Evolutionary conservation across 176 grass and related monocot genomes (phyloP).

Genomic region (Eleusine indica): DNA sequence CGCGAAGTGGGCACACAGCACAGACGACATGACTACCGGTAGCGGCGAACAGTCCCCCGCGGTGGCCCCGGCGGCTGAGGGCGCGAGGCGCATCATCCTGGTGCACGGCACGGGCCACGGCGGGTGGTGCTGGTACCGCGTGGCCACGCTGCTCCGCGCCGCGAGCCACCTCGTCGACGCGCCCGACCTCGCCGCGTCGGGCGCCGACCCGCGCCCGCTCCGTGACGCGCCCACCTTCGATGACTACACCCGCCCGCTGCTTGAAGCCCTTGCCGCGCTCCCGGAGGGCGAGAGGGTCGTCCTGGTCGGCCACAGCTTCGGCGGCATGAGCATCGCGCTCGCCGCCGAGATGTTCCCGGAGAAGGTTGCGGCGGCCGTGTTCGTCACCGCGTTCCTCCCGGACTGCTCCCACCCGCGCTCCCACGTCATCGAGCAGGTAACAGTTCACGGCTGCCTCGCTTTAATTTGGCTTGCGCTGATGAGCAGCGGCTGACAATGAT

Average conservation of each 20-base stretch:
- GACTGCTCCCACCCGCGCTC: conserved; percentile 2
- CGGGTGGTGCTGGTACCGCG: conserved; percentile 86
- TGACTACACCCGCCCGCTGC: conserved; percentile 71
- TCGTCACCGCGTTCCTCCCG: conserved; percentile 73
- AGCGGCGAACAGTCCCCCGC: no score
- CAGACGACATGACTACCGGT: no score
- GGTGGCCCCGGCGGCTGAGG: no score
- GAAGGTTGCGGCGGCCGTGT: conserved; percentile 74
- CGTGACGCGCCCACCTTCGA: conserved; percentile 61
- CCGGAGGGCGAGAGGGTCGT: conserved; percentile 57
- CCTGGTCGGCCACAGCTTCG: conserved; percentile 82
- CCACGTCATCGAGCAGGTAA: conserved; percentile 24
- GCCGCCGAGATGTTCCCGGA: conserved; percentile 83
- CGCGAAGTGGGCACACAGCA: no score
- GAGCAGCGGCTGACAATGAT: background rate
- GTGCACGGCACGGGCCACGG: conserved; percentile 77
- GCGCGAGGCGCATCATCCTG: conserved; percentile 55
- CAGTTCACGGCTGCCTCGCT: no score
- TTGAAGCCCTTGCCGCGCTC: conserved; percentile 55
- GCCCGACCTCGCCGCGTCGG: conserved; percentile 77
- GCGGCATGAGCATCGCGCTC: conserved; percentile 62
- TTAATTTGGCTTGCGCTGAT: no score
- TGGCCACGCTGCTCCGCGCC: conserved; percentile 50
- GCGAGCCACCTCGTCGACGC: conserved; percentile 67
- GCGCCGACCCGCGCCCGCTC: conserved; percentile 59